Evolutionary conservation across 1,284 basidiomycete genomes (phyloP).

Genomic region (Leccinum insigne): DNA sequence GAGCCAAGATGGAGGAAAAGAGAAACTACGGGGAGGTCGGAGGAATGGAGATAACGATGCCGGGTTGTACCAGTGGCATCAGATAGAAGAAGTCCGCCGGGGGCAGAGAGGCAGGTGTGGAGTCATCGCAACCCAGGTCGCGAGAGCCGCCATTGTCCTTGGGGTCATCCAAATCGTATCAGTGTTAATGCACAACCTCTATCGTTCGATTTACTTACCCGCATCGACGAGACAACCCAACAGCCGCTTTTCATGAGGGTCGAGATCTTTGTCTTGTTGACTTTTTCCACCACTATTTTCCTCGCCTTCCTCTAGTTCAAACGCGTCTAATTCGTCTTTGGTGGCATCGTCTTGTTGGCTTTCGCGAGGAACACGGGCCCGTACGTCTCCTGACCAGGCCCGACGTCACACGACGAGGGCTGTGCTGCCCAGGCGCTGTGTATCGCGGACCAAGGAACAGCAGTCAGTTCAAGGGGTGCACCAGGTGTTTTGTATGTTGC

Average conservation of each 20-base stretch:
- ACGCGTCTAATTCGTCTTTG: constrained; percentile 34
- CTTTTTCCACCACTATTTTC: constrained; percentile 61
- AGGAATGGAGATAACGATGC: too few relatives aligned
- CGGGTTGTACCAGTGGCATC: too few relatives aligned
- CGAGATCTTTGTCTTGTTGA: constrained; percentile 76
- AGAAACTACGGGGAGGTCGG: too few relatives aligned
- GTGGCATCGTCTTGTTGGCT: constrained; percentile 42
- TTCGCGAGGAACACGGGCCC: constrained; percentile 40
- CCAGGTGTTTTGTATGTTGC: constrained; percentile 31
- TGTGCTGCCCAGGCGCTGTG: constrained; percentile 62
- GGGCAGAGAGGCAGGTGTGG: too few relatives aligned
- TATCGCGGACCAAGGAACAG: constrained; percentile 64
- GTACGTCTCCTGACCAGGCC: constrained; percentile 59
- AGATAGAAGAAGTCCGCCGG: too few relatives aligned
- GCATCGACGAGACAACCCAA: constrained; percentile 84
- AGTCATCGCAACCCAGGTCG: too few relatives aligned
- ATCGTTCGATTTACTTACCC: constrained; percentile 41
- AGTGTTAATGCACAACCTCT: too few relatives aligned
- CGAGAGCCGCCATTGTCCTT: too few relatives aligned
- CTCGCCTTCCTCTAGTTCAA: constrained; percentile 37
- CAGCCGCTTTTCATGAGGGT: constrained; percentile 75
- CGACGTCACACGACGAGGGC: constrained; percentile 53
- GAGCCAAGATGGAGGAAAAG: too few relatives aligned
- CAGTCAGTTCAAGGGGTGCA: constrained; percentile 50
- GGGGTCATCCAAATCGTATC: too few relatives aligned